These are phyloP conservation scores for Boletellus dicymbophilus DNA, from an alignment of 1,284 basidiomycete genomes.

Conservation along the genomic window DNA sequence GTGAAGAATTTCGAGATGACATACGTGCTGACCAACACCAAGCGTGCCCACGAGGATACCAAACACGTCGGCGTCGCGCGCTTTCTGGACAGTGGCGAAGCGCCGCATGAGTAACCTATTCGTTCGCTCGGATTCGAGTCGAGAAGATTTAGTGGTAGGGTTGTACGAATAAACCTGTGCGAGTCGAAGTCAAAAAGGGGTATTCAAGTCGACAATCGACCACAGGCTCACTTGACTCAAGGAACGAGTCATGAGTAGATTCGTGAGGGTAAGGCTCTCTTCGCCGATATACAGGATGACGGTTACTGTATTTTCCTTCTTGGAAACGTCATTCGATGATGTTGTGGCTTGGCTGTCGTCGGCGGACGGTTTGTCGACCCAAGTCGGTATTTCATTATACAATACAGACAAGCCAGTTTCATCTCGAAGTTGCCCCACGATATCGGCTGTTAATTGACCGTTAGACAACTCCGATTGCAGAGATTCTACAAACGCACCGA, in stretches of 20 bases:
- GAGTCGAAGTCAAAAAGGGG: not conserved
- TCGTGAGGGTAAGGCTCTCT: slow-evolving; percentile 83
- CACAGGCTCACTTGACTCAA: slow-evolving; percentile 35
- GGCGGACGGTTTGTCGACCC: slow-evolving; percentile 11
- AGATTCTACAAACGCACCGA: slow-evolving; percentile 43
- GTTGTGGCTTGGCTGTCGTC: not conserved
- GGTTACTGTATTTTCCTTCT: slow-evolving; percentile 7
- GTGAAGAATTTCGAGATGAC: not conserved
- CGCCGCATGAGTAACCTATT: slow-evolving; percentile 92
- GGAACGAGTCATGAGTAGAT: slow-evolving; percentile 81
- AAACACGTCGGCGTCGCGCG: slow-evolving; percentile 91
- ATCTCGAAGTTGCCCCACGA: slow-evolving; percentile 37
- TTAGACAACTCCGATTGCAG: too few relatives aligned
- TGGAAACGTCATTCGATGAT: not conserved
- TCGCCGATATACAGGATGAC: slow-evolving; percentile 82
- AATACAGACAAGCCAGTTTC: slow-evolving; percentile 11
- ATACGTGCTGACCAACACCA: slow-evolving; percentile 66
- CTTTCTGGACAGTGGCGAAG: slow-evolving; percentile 87
- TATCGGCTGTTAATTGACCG: slow-evolving; percentile 35
- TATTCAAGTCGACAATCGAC: not conserved
- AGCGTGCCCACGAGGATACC: slow-evolving; percentile 96
- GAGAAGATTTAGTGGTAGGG: slow-evolving; percentile 49
- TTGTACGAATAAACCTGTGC: slow-evolving; percentile 81
- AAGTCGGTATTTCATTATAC: slow-evolving; percentile 20
- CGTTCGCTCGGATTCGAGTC: slow-evolving; percentile 63